Conservation (phyloP, 805 yeast genomes). For the Komagataella kurtzmanii region DNA sequence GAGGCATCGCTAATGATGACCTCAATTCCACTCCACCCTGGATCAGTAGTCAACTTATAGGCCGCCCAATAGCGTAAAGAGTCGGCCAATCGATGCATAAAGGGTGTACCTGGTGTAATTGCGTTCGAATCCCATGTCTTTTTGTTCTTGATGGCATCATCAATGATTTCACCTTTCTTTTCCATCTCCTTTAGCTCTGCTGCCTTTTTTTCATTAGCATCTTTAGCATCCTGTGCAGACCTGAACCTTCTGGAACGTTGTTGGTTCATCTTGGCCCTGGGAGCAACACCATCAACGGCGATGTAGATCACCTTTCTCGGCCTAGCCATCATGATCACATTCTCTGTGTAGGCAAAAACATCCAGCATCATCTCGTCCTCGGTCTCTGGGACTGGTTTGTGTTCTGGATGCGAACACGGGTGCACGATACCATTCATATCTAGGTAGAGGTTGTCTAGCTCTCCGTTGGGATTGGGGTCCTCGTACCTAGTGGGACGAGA, state of each 20-base stretch:
- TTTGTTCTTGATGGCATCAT: slow-evolving; percentile 58
- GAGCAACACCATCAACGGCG: slow-evolving; percentile 99
- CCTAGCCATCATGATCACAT: slow-evolving; percentile 86
- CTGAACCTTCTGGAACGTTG: slow-evolving; percentile 90
- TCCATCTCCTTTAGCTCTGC: slow-evolving; percentile 45
- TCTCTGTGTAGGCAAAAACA: slow-evolving; percentile 82
- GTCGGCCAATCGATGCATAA: slow-evolving; percentile 80
- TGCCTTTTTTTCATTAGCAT: slow-evolving; percentile 61
- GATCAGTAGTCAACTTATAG: slow-evolving; percentile 74
- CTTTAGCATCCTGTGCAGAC: slow-evolving; percentile 78
- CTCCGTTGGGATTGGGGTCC: slow-evolving; percentile 88
- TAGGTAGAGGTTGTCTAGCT: slow-evolving; percentile 79
- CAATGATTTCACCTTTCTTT: slow-evolving; percentile 60
- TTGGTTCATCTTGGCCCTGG: slow-evolving; percentile 96
- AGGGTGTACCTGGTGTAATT: slow-evolving; percentile 97
- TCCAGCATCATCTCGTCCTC: slow-evolving; percentile 96
- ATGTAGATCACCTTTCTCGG: slow-evolving; percentile 88
- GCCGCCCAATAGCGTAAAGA: slow-evolving; percentile 88
- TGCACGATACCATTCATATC: slow-evolving; percentile 99
- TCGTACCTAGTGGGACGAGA: slow-evolving; percentile 45
- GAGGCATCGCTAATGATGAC: slow-evolving; percentile 90
- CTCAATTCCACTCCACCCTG: slow-evolving; percentile 86
- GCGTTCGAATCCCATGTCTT: slow-evolving; percentile 92
- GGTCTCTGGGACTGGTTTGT: slow-evolving; percentile 88
- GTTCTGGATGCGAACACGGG: slow-evolving; percentile 98